Conservation (phyloP, 2,329 filamentous ascomycete genomes). For the Stromatinia cepivora region DNA sequence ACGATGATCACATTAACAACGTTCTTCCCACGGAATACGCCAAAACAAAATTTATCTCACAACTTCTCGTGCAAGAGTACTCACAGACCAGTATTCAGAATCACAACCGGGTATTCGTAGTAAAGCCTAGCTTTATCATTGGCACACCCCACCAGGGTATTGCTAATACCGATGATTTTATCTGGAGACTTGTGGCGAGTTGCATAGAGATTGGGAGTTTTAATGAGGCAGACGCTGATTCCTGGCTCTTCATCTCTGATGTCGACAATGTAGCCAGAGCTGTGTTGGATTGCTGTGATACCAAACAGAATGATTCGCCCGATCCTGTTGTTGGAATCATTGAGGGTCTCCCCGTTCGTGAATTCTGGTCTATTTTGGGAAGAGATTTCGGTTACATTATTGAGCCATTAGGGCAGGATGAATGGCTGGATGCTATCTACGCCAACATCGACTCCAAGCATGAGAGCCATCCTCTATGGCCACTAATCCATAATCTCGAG, state of each 20-base stretch:
- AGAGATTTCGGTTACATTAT: constrained; percentile 16
- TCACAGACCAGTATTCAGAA: neutral
- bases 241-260: constrained; percentile 31
- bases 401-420: constrained; percentile 9
- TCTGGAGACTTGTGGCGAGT: constrained; percentile 34
- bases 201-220: constrained; percentile 29
- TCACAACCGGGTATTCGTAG: constrained; percentile 23
- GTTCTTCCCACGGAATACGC: constrained; percentile 76
- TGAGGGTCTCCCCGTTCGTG: constrained; percentile 18
- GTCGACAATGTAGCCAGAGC: constrained; percentile 27
- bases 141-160: constrained; percentile 32
- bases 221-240: constrained; percentile 22
- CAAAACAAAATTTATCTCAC: constrained; percentile 77
- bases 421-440: constrained; percentile 16
- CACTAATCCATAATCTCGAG: constrained; percentile 29
- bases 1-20: neutral
- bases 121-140: constrained; percentile 36
- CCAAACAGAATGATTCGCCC: neutral
- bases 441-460: constrained; percentile 10
- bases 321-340: constrained; percentile 6
- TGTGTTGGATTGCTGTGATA: constrained; percentile 15
- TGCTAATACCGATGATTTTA: constrained; percentile 36
- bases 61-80: constrained; percentile 54
- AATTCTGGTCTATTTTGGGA: constrained; percentile 20
- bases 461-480: constrained; percentile 13